These are phyloP conservation scores for Trichoderma harzianum DNA, from an alignment of 2,329 filamentous ascomycete genomes.

Conservation along the genomic window DNA sequence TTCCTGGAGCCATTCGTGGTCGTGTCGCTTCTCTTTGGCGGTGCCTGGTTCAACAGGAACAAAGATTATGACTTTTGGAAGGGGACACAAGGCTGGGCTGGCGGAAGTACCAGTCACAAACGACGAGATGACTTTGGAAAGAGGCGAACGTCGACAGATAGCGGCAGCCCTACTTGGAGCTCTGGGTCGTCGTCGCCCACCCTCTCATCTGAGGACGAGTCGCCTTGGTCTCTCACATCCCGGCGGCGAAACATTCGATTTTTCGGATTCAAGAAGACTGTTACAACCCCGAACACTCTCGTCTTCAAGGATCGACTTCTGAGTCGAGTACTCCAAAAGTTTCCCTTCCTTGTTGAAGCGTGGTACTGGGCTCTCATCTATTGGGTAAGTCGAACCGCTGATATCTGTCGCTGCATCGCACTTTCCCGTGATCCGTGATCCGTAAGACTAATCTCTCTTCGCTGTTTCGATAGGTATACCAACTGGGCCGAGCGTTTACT, in stretches of 20 bases:
- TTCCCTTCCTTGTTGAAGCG: constrained; percentile 70
- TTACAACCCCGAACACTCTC: constrained; percentile 33
- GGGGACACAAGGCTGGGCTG: constrained; percentile 24
- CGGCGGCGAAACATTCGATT: constrained; percentile 35
- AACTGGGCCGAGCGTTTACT: constrained; percentile 68
- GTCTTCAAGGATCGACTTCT: constrained; percentile 32
- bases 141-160: constrained; percentile 28
- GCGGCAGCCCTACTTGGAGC: constrained; percentile 26
- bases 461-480: constrained; percentile 57
- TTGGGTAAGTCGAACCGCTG: constrained; percentile 56
- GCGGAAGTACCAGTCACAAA: constrained; percentile 25
- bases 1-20: constrained; percentile 43
- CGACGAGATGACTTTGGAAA: constrained; percentile 30
- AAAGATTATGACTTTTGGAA: constrained; percentile 34
- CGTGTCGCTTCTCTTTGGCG: constrained; percentile 42
- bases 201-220: constrained; percentile 27
- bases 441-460: not conserved
- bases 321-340: constrained; percentile 57
- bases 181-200: constrained; percentile 27
- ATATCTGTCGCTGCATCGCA: not conserved
- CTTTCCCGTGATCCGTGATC: not conserved
- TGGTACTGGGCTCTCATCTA: constrained; percentile 78
- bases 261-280: constrained; percentile 30
- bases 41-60: constrained; percentile 43
- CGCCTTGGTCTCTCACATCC: constrained; percentile 21